These are phyloP conservation scores for Alliaria petiolata DNA, from an alignment of 345 rosid genomes.

Conservation along the genomic window DNA sequence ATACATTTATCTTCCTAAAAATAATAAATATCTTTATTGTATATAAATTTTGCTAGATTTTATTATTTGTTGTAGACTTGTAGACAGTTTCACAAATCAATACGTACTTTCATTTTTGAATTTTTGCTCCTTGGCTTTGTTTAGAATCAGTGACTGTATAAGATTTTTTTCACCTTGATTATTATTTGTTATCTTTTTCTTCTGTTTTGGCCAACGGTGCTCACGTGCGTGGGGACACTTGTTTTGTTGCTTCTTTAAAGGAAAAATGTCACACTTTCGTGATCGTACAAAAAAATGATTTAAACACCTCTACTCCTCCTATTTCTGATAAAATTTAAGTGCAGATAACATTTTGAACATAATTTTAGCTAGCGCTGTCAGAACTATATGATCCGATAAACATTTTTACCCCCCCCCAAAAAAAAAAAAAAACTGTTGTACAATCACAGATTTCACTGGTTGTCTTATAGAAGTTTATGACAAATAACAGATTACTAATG, in stretches of 20 bases:
- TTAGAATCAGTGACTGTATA: background rate
- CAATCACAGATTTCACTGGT: too few relatives aligned
- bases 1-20: background rate
- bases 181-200: background rate
- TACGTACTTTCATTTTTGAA: background rate
- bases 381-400: too few relatives aligned
- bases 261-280: conserved; percentile 3
- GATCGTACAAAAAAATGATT: background rate
- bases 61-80: too few relatives aligned
- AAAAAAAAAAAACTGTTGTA: too few relatives aligned
- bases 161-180: background rate
- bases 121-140: background rate
- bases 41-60: background rate
- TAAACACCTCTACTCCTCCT: too few relatives aligned
- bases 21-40: background rate
- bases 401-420: too few relatives aligned
- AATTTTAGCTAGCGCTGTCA: too few relatives aligned
- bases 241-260: conserved; percentile 5
- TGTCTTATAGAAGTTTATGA: too few relatives aligned
- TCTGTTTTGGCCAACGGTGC: conserved; percentile 5
- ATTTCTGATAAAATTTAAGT: too few relatives aligned
- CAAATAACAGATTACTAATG: too few relatives aligned
- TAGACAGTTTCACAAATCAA: background rate
- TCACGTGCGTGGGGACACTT: conserved; percentile 30
- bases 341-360: too few relatives aligned